These are phyloP conservation scores for Suillus sp. DNA, from an alignment of 768 basidiomycete genomes.

Conservation along the genomic window DNA sequence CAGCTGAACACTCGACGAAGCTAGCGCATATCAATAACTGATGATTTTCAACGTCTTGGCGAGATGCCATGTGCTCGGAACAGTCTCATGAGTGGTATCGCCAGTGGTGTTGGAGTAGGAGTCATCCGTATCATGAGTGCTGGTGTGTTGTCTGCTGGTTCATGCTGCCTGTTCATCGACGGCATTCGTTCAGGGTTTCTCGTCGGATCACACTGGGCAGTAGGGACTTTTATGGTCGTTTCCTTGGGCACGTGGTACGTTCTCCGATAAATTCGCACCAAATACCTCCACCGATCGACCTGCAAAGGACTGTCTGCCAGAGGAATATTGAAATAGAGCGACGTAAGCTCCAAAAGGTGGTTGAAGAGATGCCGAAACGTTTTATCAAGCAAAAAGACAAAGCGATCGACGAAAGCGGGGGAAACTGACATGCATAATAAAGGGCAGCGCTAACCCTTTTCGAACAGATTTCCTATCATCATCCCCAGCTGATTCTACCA, in stretches of 20 bases:
- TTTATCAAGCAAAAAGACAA: constrained; percentile 45
- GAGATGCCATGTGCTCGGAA: constrained; percentile 79
- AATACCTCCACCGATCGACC: constrained; percentile 7
- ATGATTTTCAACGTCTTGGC: constrained; percentile 62
- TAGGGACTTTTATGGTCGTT: constrained; percentile 69
- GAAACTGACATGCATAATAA: constrained; percentile 5
- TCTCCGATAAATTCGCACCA: not conserved
- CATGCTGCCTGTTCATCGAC: constrained; percentile 10
- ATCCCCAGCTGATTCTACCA: constrained; percentile 44
- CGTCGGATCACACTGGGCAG: constrained; percentile 77
- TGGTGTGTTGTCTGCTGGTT: constrained; percentile 45
- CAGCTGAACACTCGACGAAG: constrained; percentile 31
- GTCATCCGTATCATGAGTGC: constrained; percentile 67
- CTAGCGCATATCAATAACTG: constrained; percentile 47
- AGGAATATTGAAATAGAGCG: constrained; percentile 56
- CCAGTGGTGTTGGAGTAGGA: constrained; percentile 77
- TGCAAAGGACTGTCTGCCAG: constrained; percentile 64
- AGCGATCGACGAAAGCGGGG: constrained; percentile 15
- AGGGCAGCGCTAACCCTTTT: constrained; percentile 1
- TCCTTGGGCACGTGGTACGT: constrained; percentile 72
- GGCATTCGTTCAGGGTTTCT: constrained; percentile 48
- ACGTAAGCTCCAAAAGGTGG: constrained; percentile 52
- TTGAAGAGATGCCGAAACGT: constrained; percentile 63
- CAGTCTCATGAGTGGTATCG: constrained; percentile 75
- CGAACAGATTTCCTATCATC: not conserved